Evolutionary conservation across 148 eudicot genomes (phyloP), one percentile per base, ranked within the genome.

Genomic region (Spergularia bocconei): DNA sequence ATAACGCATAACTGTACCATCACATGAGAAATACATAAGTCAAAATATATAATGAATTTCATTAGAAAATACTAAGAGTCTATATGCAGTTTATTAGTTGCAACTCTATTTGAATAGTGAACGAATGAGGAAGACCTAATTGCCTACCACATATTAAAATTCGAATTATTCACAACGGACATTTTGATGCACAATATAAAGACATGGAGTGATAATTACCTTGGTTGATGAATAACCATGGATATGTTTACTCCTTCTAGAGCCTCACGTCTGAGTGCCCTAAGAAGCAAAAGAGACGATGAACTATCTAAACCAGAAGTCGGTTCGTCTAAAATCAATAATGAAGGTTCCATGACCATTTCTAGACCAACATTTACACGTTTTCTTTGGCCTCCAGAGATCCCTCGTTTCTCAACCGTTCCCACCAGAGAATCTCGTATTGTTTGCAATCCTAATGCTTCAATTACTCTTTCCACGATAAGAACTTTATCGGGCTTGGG

Each of bases 291-390:
- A 78, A 86, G 93, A 67, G 98, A 93, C 13, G 98, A 93, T 36
- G 98, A 82, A 79, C 98, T 93, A 69, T 93, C 98, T 77, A 93
- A 86, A 23, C 98, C 98, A 64, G 97, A 91, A n/a, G 98, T 93
- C 7, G 98, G 97, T 82, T 93, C 98, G 81, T 93, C 98, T 80
- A 89, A 86, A 69, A 91, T 93, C 82, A 93, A 85, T 21, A 93
- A 76, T 41, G 94, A 93, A 69, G 98, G 96, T 81, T 93, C 98
- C 98, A 93, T 93, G 48, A 93, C 98, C 98, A 93, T 89, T 84
- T 93, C 96, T 21, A 93, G 78, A 13, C 98, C 98, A 38, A 93
- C 98, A 82, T 93, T 93, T 33, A 93, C 98, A 73, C 96, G 80
- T 86, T 93, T 93, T 75, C 91, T 86, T 81, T 93, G 98, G 29